phyloP scores from a whole-genome alignment of 2,329 filamentous ascomycete genomes.

The Acrocalymma vagum region DNA sequence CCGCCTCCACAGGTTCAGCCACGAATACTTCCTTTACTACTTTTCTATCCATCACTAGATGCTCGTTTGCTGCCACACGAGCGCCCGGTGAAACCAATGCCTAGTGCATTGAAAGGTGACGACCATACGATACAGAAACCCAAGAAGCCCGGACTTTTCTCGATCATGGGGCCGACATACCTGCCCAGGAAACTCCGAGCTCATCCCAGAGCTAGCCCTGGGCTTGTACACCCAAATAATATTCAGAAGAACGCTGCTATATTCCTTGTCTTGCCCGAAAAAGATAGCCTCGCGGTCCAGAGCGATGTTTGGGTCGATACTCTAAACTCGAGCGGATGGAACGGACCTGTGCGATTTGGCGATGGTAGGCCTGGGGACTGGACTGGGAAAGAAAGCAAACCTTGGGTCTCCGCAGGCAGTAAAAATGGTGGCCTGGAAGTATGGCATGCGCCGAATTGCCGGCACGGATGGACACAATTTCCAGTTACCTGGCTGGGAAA shows the following conservation, averaged over 20 bases:
- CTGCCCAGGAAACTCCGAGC: slow-evolving; percentile 46
- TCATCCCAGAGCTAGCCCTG: slow-evolving; percentile 52
- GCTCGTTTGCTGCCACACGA: slow-evolving; percentile 51
- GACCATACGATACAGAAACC: slow-evolving; percentile 38
- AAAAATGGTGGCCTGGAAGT: slow-evolving; percentile 48
- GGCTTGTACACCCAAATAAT: slow-evolving; percentile 41
- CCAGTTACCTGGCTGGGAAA: slow-evolving; percentile 48
- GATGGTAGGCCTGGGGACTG: slow-evolving; percentile 42
- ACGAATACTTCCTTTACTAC: slow-evolving; percentile 48
- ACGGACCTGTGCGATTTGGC: slow-evolving; percentile 43
- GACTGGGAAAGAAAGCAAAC: slow-evolving; percentile 30
- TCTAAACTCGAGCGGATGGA: slow-evolving; percentile 43
- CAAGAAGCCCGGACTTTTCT: slow-evolving; percentile 45
- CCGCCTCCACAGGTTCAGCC: slow-evolving; percentile 44
- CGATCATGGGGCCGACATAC: slow-evolving; percentile 52
- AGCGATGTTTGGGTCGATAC: slow-evolving; percentile 54
- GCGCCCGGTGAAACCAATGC: slow-evolving; percentile 45
- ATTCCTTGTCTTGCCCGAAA: slow-evolving; percentile 52
- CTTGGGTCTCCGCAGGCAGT: slow-evolving; percentile 20
- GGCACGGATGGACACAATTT: slow-evolving; percentile 55
- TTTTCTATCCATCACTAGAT: slow-evolving; percentile 55
- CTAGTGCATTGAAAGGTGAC: slow-evolving; percentile 42
- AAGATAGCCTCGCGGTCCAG: slow-evolving; percentile 51
- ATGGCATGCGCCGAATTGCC: slow-evolving; percentile 44
- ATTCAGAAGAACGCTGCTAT: slow-evolving; percentile 50